Conservation (phyloP, 2,329 filamentous ascomycete genomes). For the Fusarium nematophilum region DNA sequence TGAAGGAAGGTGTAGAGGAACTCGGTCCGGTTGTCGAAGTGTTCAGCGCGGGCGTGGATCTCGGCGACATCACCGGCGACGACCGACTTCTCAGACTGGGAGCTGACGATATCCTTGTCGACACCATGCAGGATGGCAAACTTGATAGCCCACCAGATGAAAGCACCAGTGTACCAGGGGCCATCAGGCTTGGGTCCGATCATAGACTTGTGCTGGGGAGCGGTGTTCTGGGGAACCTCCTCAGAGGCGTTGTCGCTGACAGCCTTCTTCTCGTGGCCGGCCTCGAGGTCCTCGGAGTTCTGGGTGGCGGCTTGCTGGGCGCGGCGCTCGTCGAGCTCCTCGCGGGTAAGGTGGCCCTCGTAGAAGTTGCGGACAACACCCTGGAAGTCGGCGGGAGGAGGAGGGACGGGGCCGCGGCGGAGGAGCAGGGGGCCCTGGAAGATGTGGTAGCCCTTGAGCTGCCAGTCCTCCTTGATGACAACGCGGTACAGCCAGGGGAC, state of each 20-base stretch:
- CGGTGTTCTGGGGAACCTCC: conserved; percentile 61
- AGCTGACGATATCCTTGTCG: conserved; percentile 54
- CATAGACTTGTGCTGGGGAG: conserved; percentile 45
- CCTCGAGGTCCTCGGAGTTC: conserved; percentile 38
- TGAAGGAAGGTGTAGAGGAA: conserved; percentile 71
- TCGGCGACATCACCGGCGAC: conserved; percentile 65
- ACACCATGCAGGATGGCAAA: conserved; percentile 60
- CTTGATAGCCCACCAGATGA: conserved; percentile 59
- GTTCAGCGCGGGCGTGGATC: conserved; percentile 66
- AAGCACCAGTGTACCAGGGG: conserved; percentile 55
- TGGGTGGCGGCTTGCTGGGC: conserved; percentile 41
- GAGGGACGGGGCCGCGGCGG: conserved; percentile 50
- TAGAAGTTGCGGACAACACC: conserved; percentile 65
- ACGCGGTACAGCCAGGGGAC: conserved; percentile 69
- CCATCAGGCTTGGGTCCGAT: conserved; percentile 56
- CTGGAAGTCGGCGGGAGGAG: conserved; percentile 55
- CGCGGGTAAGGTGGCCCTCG: conserved; percentile 64
- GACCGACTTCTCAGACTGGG: conserved; percentile 52
- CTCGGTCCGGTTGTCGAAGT: conserved; percentile 72
- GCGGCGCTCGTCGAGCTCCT: conserved; percentile 60
- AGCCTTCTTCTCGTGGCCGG: conserved; percentile 44
- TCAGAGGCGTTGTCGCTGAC: conserved; percentile 61
- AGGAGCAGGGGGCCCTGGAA: conserved; percentile 65
- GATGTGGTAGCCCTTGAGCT: conserved; percentile 66
- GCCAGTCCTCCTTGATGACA: conserved; percentile 70